Base-by-base conservation (phyloP, 2,329 filamentous ascomycete species). In the Blastomyces gilchristii region DNA sequence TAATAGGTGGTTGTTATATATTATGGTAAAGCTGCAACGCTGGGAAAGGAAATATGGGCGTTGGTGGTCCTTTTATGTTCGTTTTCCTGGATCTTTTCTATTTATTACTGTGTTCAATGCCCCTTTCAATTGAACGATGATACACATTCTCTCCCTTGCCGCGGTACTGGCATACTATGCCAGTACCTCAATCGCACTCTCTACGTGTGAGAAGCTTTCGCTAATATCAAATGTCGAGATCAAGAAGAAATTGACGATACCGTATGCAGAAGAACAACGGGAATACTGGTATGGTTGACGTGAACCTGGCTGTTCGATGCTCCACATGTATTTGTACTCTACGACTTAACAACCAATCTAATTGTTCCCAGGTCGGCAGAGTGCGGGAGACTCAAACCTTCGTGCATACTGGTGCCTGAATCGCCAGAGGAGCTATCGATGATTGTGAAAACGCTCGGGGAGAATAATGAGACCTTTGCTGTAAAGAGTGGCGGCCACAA, bases 401-500 rank as follows among this genome's bases (percentile, higher is more conserved):
- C 73, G 60, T 82, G 80, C 65, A 79, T 80, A 61, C 73, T 81
- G 57, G 75, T 76, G 52, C 81, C 82, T 2, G 74, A 74, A 14
- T 81, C 76, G 43, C 74, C 78, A 0, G 71, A 78, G 18, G 81
- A 86, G 68, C 81, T 86, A 47, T 76, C 82, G 0, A 75, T 76
- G 11, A 77, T 83, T n/a, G 76, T 86, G 57, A 77, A 75, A 34
- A 74, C 81, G 39, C 75, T 86, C 14, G 76, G 75, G 8, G 71
- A 77, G 43, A 77, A 77, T 52, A 74, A 77, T 47, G 80, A 80
- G 62, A 71, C 81, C 6, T 82, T 86, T 57, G 84, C 82, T 28
- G 77, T 85, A 72, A 78, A 81, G 69, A 77, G 79, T 11, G 82
- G 81, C 8, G 78, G 78, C 0, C 79, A 81, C 67, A 77, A 77